Base-by-base conservation (phyloP, 164 flowering plant species). In the Santalum album region DNA sequence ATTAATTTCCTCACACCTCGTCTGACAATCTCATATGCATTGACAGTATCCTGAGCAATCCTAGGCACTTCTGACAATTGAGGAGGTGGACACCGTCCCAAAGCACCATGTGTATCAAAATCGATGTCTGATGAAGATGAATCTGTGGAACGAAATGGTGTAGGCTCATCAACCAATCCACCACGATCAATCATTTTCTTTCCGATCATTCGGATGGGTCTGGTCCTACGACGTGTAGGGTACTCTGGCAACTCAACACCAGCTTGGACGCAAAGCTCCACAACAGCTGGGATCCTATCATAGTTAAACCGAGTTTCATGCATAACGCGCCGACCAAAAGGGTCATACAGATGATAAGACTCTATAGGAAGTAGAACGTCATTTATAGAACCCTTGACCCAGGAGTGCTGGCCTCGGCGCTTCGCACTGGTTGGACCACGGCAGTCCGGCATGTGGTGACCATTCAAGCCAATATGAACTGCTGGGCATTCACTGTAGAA, bases 221-320 rank as follows among this genome's bases (percentile, higher is more conserved):
- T 62, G 17, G 74, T 78, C 64, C 99, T 83, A 67, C 97, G 71
- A 0, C 90, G 81, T 23, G 95, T 83, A 63, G 97, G 92, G 56
- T 79, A 92, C 58, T 72, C 94, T 24, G 87, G 90, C 54, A 89
- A 42, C 25, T 87, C 94, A 38, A 86, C 89, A 21, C 96, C 96
- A 21, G 96, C 98, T 77, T 92, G 96, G 67, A 89, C 80, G 74
- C 98, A 87, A 11, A 94, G 83, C 72, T 94, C 97, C 29, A 90
- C 90, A 21, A 90, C 69, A 19, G 96, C 96, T 19, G 99, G 99
- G 62, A 94, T 83, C 66, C 97, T 71, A 51, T 92, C 95, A 59
- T 86, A 87, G 60, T 73, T 63, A 36, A 89, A 89, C 45, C 96
- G 70, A 17, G 82, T 80, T 46, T 94, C 92, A 56, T 94, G 96